Evolutionary conservation across 1,139 yeast species (phyloP).

Genomic region (Geotrichum citri-aurantii): DNA sequence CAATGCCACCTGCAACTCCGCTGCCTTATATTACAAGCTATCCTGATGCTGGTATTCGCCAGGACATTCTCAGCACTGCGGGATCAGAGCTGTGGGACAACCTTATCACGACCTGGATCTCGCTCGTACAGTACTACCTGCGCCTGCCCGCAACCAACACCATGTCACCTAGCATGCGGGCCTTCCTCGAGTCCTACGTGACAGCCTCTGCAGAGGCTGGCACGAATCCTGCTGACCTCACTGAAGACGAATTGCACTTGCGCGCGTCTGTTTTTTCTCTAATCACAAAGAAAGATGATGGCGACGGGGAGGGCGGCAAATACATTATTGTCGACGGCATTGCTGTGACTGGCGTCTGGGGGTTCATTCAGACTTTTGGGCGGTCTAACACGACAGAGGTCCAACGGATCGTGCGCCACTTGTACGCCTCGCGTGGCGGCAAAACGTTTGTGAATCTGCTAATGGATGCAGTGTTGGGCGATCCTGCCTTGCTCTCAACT

Average conservation of each 20-base stretch:
- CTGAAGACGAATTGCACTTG: neutral
- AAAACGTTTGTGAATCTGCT: conserved; percentile 14
- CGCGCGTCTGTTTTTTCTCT: conserved; percentile 15
- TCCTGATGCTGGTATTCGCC: conserved; percentile 9
- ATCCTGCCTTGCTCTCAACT: neutral
- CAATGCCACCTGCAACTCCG: conserved; percentile 1
- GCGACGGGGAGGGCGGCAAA: conserved; percentile 1
- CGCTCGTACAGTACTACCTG: conserved; percentile 8
- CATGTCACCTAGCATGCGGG: conserved; percentile 13
- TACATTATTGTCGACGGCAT: conserved; percentile 11
- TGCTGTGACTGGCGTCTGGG: conserved; percentile 10
- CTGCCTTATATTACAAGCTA: conserved; percentile 16
- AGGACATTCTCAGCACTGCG: conserved; percentile 11
- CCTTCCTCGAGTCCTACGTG: conserved; percentile 17
- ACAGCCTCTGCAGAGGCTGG: conserved; percentile 1
- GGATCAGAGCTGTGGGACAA: conserved; percentile 18
- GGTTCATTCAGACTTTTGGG: conserved; percentile 12
- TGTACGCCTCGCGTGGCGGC: conserved; percentile 16
- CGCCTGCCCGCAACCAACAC: conserved; percentile 3
- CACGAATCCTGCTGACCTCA: neutral
- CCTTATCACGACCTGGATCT: conserved; percentile 16
- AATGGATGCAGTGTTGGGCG: conserved; percentile 6
- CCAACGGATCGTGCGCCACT: neutral
- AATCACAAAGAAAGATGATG: conserved; percentile 2
- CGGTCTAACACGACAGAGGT: conserved; percentile 6